A percentile compares a stretch with the other conserved stretches of the same genome.
These are phyloP conservation scores for Rubroshorea leprosula DNA, from an alignment of 345 rosid species.

Conservation along the genomic window DNA sequence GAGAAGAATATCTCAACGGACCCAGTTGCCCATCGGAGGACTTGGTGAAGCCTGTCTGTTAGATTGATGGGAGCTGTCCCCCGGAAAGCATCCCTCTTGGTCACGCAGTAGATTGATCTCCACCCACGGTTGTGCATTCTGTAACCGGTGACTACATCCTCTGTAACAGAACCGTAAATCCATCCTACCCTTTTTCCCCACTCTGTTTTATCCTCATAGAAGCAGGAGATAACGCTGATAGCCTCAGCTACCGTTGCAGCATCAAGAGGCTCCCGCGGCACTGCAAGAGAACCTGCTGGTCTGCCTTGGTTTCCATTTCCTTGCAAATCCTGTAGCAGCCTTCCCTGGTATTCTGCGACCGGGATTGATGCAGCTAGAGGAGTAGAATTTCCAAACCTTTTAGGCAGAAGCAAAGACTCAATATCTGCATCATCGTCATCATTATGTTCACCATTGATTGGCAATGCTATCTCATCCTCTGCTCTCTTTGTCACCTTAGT, in stretches of 20 bases:
- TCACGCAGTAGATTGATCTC: constrained; percentile 73
- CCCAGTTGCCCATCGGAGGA: constrained; percentile 86
- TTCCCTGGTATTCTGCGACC: constrained; percentile 71
- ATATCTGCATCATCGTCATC: constrained; percentile 59
- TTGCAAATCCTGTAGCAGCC: constrained; percentile 61
- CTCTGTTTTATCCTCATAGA: constrained; percentile 74
- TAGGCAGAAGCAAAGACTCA: constrained; percentile 61
- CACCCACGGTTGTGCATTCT: constrained; percentile 85
- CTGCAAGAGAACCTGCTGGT: constrained; percentile 73
- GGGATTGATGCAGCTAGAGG: constrained; percentile 65
- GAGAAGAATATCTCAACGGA: constrained; percentile 83
- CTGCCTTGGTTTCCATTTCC: constrained; percentile 54
- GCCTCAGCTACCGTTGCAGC: constrained; percentile 84
- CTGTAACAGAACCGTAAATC: constrained; percentile 82
- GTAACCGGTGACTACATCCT: constrained; percentile 79
- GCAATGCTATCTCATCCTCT: constrained; percentile 45
- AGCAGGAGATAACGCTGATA: constrained; percentile 70
- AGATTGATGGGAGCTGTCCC: constrained; percentile 78
- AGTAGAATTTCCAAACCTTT: constrained; percentile 61
- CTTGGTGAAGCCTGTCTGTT: constrained; percentile 73
- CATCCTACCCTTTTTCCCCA: constrained; percentile 84
- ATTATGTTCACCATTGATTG: constrained; percentile 34
- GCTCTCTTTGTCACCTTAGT: constrained; percentile 40
- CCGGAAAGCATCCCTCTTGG: constrained; percentile 68
- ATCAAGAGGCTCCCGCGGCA: constrained; percentile 77